Evolutionary conservation across 2,329 filamentous ascomycete genomes (phyloP), one percentile per base, ranked within the genome.

Genomic region (Periconia sp.): DNA sequence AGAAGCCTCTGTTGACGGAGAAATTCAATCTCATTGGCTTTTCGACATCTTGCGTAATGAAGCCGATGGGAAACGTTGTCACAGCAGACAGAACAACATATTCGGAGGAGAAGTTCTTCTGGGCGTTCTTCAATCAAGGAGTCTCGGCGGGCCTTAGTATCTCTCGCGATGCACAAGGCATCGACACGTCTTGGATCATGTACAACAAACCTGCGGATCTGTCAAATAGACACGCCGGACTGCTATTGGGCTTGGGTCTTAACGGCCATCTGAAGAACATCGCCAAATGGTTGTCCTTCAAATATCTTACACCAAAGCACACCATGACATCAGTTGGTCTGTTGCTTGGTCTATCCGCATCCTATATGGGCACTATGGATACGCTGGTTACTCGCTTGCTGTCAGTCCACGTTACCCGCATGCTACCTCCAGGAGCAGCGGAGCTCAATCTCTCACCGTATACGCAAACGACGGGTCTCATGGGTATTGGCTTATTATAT

Each of bases 301-400:
- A 97, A 69, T 99, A 99, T 63, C 79, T 99, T n/a, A 99, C 94
- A 0, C 93, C 94, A 1, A 99, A 99, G 68, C 95, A 99, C 73
- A 96, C 92, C 23, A 99, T 99, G 94, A 97, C 94, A 20, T 97
- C 94, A 1, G 93, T 99, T 50, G 94, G 94, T 10, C 80, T 99
- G n/a, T 81, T 99, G 2, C 81, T 99, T 0, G 94, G 94, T 1
- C 80, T 99, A 17, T 92, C 94, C 9, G 94, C 91, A 23, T 97
- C 94, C 1, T 96, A 96, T 69, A 82, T 97, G 61, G 94, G 95
- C 1, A 97, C 92, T 2, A 97, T 97, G 93, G 94, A 99, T 71
- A 94, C 91, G 1, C 81, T 97, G 27, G 93, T 97, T 56, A 97
- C 94, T 9, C 86, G 94, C 20, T 80, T 99, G 37, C 80, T 99